Conservation (phyloP, 139 green algal genomes). For the Picochlorum sp. region DNA sequence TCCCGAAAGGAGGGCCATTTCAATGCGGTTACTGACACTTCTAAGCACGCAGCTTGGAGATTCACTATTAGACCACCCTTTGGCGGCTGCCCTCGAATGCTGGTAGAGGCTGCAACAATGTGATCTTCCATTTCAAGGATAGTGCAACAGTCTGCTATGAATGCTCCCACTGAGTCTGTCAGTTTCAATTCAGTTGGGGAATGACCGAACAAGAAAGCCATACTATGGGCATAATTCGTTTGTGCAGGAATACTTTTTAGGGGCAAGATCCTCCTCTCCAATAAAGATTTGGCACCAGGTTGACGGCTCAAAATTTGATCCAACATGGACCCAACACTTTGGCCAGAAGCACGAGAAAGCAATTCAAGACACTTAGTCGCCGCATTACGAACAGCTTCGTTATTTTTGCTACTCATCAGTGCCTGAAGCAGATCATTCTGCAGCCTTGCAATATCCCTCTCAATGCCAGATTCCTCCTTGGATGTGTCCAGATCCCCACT, state of each 20-base stretch:
- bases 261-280: slow-evolving; percentile 51
- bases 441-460: slow-evolving; percentile 1
- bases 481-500: neutral
- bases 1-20: slow-evolving; percentile 50
- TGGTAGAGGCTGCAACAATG: slow-evolving; percentile 9
- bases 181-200: slow-evolving; percentile 22
- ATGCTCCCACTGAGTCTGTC: slow-evolving; percentile 7
- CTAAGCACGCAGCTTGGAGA: slow-evolving; percentile 64
- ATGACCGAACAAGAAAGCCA: slow-evolving; percentile 20
- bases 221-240: slow-evolving; percentile 26
- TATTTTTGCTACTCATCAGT: slow-evolving; percentile 26
- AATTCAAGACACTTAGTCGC: neutral
- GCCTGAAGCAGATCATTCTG: slow-evolving; percentile 13
- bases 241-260: slow-evolving; percentile 29
- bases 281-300: neutral
- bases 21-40: slow-evolving; percentile 68
- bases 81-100: slow-evolving; percentile 7
- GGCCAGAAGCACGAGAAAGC: neutral
- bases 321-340: neutral
- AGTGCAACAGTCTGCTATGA: slow-evolving; percentile 43
- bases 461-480: neutral
- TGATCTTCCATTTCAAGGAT: slow-evolving; percentile 50
- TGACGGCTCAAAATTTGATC: neutral
- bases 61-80: slow-evolving; percentile 34
- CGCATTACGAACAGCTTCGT: slow-evolving; percentile 11